phyloP scores from a whole-genome alignment of 2,329 filamentous ascomycete genomes.

The Diaporthe helianthi region DNA sequence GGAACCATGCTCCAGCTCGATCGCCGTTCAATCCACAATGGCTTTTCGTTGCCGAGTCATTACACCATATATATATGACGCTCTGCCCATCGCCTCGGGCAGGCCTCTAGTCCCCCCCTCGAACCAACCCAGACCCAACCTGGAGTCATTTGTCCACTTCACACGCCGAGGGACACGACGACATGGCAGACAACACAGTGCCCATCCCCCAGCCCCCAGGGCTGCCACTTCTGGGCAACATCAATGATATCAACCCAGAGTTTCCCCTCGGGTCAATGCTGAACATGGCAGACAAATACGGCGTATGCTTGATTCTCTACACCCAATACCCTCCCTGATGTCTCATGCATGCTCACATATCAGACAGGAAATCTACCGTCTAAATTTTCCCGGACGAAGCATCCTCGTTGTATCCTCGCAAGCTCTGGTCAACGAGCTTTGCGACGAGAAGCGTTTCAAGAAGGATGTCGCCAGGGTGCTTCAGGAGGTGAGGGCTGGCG shows the following conservation, averaged over 20 bases:
- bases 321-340: neutral
- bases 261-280: slow-evolving; percentile 61
- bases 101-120: neutral
- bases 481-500: slow-evolving; percentile 62
- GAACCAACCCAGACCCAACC: neutral
- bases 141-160: neutral
- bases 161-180: neutral
- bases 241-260: slow-evolving; percentile 67
- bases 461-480: slow-evolving; percentile 62
- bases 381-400: slow-evolving; percentile 33
- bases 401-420: slow-evolving; percentile 29
- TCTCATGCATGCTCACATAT: slow-evolving; percentile 36
- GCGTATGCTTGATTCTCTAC: slow-evolving; percentile 46
- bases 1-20: neutral
- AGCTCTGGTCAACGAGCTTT: slow-evolving; percentile 64
- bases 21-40: neutral
- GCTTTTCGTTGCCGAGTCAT: neutral
- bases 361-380: slow-evolving; percentile 34
- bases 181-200: slow-evolving; percentile 39
- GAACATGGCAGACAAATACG: slow-evolving; percentile 69
- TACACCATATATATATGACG: slow-evolving; percentile 3
- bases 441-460: slow-evolving; percentile 67
- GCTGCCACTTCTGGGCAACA: slow-evolving; percentile 70
- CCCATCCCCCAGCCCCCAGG: slow-evolving; percentile 70
- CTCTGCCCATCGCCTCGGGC: neutral